Conservation (phyloP, 495 filamentous ascomycete genomes). For the Emericellopsis terricola region DNA sequence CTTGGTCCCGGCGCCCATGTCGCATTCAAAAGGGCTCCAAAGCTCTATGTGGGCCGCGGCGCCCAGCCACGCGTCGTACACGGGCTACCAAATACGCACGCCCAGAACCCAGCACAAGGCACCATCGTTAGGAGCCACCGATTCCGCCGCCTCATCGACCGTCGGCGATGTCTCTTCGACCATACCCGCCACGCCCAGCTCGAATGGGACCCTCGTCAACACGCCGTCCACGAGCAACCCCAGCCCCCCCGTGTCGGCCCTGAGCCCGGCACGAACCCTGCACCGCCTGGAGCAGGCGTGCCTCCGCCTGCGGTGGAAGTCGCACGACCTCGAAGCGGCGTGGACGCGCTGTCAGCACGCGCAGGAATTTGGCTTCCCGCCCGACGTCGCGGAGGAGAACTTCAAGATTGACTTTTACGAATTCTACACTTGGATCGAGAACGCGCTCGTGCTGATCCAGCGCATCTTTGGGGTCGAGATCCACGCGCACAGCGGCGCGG, state of each 20-base stretch:
- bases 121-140: no score
- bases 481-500: conserved; percentile 6
- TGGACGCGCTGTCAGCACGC: conserved; percentile 24
- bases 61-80: no score
- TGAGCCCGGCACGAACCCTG: neutral
- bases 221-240: neutral
- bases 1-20: no score
- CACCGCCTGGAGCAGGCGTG: conserved; percentile 2
- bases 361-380: conserved; percentile 7
- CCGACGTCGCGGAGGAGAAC: conserved; percentile 31
- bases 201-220: neutral
- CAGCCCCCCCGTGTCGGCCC: neutral
- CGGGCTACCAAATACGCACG: no score
- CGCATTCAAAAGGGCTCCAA: no score
- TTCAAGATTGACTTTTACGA: conserved; percentile 59
- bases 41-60: no score
- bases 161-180: no score
- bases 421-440: conserved; percentile 48
- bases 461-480: conserved; percentile 35
- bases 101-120: no score
- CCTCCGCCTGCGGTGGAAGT: conserved; percentile 40
- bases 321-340: conserved; percentile 33
- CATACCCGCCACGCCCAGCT: neutral
- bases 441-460: conserved; percentile 41
- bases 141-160: no score